phyloP scores from a whole-genome alignment of 495 filamentous ascomycete genomes.

The Clohesyomyces aquaticus region DNA sequence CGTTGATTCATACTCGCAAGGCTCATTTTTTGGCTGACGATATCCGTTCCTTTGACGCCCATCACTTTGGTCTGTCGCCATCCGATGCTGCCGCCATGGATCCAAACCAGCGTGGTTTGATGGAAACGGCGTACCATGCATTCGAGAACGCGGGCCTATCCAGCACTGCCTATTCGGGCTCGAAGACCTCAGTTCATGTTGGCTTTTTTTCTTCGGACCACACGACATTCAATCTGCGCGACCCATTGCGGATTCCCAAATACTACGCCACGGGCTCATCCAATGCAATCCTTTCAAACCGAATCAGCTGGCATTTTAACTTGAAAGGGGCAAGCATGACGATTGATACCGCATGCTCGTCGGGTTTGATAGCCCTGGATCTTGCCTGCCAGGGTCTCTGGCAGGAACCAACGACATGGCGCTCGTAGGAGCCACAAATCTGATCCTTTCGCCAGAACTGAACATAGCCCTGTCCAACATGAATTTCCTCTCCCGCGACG shows the following conservation, averaged over 20 bases:
- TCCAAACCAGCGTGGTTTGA: conserved; percentile 8
- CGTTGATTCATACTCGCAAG: neutral
- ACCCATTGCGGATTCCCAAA: neutral
- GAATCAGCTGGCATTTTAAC: conserved; percentile 25
- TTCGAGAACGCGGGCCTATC: conserved; percentile 19
- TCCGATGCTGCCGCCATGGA: conserved; percentile 15
- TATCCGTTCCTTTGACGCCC: conserved; percentile 16
- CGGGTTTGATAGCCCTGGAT: conserved; percentile 23
- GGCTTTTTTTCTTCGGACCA: conserved; percentile 18
- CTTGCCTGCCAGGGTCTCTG: conserved; percentile 20
- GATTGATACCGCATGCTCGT: conserved; percentile 29
- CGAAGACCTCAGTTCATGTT: conserved; percentile 7
- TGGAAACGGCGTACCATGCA: conserved; percentile 15
- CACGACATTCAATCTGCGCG: neutral
- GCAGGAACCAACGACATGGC: neutral
- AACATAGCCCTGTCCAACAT: conserved; percentile 2
- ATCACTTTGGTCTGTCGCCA: conserved; percentile 13
- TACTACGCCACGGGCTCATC: conserved; percentile 9
- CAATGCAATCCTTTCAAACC: conserved; percentile 5
- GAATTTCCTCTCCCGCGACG: conserved; percentile 34
- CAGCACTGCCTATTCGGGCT: neutral
- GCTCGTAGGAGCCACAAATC: conserved; percentile 11
- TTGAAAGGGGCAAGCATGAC: conserved; percentile 25
- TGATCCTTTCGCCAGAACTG: conserved; percentile 5
- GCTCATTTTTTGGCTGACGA: neutral